Base-by-base conservation (phyloP, 306 rosid species). In the Medicago ruthenica region DNA sequence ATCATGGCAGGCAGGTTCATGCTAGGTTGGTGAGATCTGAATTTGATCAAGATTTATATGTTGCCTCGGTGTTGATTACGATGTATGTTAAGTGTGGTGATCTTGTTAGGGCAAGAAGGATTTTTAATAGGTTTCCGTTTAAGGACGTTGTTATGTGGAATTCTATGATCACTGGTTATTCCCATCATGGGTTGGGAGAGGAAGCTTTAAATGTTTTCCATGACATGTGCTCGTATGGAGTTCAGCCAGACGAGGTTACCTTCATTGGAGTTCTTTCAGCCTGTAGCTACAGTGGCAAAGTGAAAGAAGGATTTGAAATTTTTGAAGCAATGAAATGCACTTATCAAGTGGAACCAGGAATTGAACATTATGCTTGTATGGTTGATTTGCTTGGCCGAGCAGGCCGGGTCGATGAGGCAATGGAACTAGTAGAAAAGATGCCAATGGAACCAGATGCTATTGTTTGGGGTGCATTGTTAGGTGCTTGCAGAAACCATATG, bases 231-330 rank as follows among this genome's bases (percentile, higher is more conserved):
- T 75, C 84, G 65, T 82, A 36, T 50, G 84, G 86, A 73, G 34
- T 82, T 80, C 63, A 10, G 6, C 90, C 88, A 0, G 88, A 84
- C 20, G 85, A 80, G 80, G 85, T 88, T 80, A 84, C 92, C 44
- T 88, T 88, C 65, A 36, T 88, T 17, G 92, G 92, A 59, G 88
- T 88, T 78, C 92, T 88, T 78, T 82, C 90, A n/a, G 90, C 90
- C 11, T 88, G 90, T 82, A 84, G 90, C 79, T 87, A 87, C 51
- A 76, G 83, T 24, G 90, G 90, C 31, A 84, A 76, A 74, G 86
- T 84, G 50, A 63, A 80, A 54, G 82, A 87, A 82, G 90, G 90
- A 55, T 76, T 59, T 66, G 78, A 84, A 53, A 21, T 82, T 17
- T 87, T 87, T 15, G 83, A 82, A 73, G 75, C 80, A 37, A 84